A percentile compares a stretch with the other conserved stretches of the same genome.
Conservation (phyloP, 306 rosid species). For the Senna tora region DNA sequence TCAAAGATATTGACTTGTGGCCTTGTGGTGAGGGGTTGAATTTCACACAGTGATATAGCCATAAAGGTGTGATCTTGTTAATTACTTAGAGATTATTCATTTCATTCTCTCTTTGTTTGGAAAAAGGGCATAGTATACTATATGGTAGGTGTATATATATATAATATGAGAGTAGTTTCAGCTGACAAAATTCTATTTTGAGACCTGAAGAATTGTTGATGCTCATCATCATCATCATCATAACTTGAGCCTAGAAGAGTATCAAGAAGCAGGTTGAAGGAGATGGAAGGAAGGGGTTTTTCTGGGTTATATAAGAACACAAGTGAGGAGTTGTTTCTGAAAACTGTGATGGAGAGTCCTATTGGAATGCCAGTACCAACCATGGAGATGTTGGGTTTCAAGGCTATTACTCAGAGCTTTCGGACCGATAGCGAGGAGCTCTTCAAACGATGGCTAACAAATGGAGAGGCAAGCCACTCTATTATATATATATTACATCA, state of each 20-base stretch:
- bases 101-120: slow-evolving; percentile 36
- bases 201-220: slow-evolving; percentile 31
- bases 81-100: slow-evolving; percentile 20
- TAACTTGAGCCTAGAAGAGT: slow-evolving; percentile 34
- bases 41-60: slow-evolving; percentile 25
- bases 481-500: slow-evolving; percentile 12
- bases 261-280: slow-evolving; percentile 30
- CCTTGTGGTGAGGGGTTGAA: slow-evolving; percentile 38
- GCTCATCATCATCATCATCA: neutral
- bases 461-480: slow-evolving; percentile 84
- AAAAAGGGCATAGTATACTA: slow-evolving; percentile 16
- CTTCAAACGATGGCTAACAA: slow-evolving; percentile 92
- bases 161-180: slow-evolving; percentile 19
- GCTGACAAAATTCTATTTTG: slow-evolving; percentile 36
- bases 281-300: slow-evolving; percentile 87
- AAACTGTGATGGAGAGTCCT: slow-evolving; percentile 76
- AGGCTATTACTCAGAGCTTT: slow-evolving; percentile 69
- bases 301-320: slow-evolving; percentile 77
- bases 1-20: slow-evolving; percentile 27
- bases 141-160: slow-evolving; percentile 14
- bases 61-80: slow-evolving; percentile 13
- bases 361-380: slow-evolving; percentile 68
- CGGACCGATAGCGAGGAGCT: slow-evolving; percentile 91
- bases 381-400: slow-evolving; percentile 85
- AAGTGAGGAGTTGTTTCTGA: slow-evolving; percentile 85